phyloP scores from a whole-genome alignment of 2,329 filamentous ascomycete species.

The Fusarium domesticum region DNA sequence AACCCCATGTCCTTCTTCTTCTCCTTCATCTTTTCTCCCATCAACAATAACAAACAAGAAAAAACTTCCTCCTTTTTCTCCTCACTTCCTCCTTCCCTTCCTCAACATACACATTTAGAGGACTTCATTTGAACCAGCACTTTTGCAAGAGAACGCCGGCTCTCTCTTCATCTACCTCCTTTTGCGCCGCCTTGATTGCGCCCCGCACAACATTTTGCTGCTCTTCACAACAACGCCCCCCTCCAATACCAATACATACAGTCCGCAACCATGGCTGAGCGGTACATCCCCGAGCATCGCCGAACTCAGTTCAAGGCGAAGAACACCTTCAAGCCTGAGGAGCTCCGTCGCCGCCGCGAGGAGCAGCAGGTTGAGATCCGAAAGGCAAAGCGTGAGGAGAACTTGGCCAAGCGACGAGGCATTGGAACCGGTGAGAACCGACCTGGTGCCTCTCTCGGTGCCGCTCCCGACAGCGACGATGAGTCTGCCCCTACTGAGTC shows the following conservation, averaged over 20 bases:
- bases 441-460: slow-evolving; percentile 77
- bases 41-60: slow-evolving; percentile 15
- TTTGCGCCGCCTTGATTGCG: slow-evolving; percentile 20
- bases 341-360: slow-evolving; percentile 95
- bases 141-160: slow-evolving; percentile 15
- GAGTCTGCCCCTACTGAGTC: slow-evolving; percentile 91
- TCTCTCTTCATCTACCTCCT: slow-evolving; percentile 6
- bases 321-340: slow-evolving; percentile 98
- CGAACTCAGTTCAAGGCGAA: slow-evolving; percentile 99
- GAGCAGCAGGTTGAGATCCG: slow-evolving; percentile 99
- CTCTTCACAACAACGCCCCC: slow-evolving; percentile 24
- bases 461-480: slow-evolving; percentile 95
- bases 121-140: slow-evolving; percentile 7
- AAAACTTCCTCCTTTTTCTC: slow-evolving; percentile 23
- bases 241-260: slow-evolving; percentile 28
- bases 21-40: slow-evolving; percentile 23
- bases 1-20: slow-evolving; percentile 11
- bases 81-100: slow-evolving; percentile 11
- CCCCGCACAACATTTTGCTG: slow-evolving; percentile 31
- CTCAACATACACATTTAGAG: slow-evolving; percentile 12
- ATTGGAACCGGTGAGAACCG: slow-evolving; percentile 79
- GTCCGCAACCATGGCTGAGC: slow-evolving; percentile 78
- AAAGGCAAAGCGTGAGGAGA: slow-evolving; percentile 98
- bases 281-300: slow-evolving; percentile 99
- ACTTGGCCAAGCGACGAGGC: slow-evolving; percentile 95